These are phyloP conservation scores for Gymnopilus junonius DNA, from an alignment of 768 basidiomycete species.

Conservation along the genomic window DNA sequence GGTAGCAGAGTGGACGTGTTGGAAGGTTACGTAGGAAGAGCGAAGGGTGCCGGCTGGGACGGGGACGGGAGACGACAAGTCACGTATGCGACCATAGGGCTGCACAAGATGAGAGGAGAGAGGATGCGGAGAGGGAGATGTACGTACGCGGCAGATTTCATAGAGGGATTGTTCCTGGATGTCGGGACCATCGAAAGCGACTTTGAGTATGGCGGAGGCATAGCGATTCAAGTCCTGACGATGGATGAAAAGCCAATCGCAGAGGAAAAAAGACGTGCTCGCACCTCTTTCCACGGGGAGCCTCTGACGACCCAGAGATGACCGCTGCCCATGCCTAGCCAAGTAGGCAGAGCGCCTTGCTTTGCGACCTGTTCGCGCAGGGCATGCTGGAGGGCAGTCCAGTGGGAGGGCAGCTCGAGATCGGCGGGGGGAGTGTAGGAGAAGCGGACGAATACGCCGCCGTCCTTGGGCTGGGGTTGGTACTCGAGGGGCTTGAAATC, in stretches of 20 bases:
- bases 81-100: constrained; percentile 83
- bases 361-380: constrained; percentile 48
- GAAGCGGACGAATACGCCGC: constrained; percentile 84
- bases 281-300: constrained; percentile 81
- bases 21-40: constrained; percentile 66
- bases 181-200: constrained; percentile 92
- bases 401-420: constrained; percentile 28
- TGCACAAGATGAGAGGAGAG: constrained; percentile 32
- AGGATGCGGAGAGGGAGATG: not conserved
- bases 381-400: constrained; percentile 51
- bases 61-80: constrained; percentile 63
- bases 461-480: constrained; percentile 76
- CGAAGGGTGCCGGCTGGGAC: constrained; percentile 71
- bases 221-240: constrained; percentile 83
- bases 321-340: constrained; percentile 56
- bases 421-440: constrained; percentile 43
- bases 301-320: constrained; percentile 78
- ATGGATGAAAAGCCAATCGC: not conserved
- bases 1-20: constrained; percentile 67
- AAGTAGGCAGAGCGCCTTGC: constrained; percentile 65
- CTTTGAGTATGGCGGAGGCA: constrained; percentile 70
- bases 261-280: not conserved
- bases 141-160: constrained; percentile 71
- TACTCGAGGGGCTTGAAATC: constrained; percentile 66
- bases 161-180: constrained; percentile 81